Evolutionary conservation across 176 grass and related monocot species (phyloP), one percentile per base, ranked within the genome.

Genomic region (Musa schizocarpa): DNA sequence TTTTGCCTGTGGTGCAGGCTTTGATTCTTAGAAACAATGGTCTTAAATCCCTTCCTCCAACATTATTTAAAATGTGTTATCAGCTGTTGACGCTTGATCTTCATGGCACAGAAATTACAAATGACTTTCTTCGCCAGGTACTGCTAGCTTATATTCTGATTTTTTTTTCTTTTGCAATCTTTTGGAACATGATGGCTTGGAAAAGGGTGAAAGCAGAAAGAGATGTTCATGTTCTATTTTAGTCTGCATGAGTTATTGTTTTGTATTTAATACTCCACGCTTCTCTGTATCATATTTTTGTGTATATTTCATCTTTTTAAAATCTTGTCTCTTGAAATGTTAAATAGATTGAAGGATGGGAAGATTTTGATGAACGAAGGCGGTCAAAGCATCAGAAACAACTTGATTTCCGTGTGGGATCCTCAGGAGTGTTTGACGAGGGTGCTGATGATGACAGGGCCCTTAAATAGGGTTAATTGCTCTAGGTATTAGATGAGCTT

Each of bases 81-180:
- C 88, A 84, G 34, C 86, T 98, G 64, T 87, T 85, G 52, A 93
- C 85, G 51, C 87, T 98, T 59, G 88, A 98, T 87, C 82, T 98
- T 34, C 94, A 98, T 86, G 90, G 94, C 27, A 98, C 94, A 54
- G 90, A 88, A 86, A 93, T 98, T 27, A 98, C 94, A 53, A 98
- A 87, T 71, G 94, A 93, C 75, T 58, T 80, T 83, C 90, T 98
- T 81, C 86, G 94, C 20, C 90, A 98, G 94, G 90, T 98, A 87
- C 5, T 12, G 20, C 49, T 65, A 49, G 19, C 11, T 73, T 63
- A 55, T 13, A 14, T 13, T 76, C 57, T 24, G 9, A 13, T 69
- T 17, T 49, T 69, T 43, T 50, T 13, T 63, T 63, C 61, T n/a
- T 10, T 21, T 43, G 34, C n/a, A 10, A 0, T 43, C 2, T 17